Percentiles rank a stretch among this genome's conserved stretches.
Conservation (phyloP, 805 yeast species). For the Barnettozyma wickerhamii region DNA sequence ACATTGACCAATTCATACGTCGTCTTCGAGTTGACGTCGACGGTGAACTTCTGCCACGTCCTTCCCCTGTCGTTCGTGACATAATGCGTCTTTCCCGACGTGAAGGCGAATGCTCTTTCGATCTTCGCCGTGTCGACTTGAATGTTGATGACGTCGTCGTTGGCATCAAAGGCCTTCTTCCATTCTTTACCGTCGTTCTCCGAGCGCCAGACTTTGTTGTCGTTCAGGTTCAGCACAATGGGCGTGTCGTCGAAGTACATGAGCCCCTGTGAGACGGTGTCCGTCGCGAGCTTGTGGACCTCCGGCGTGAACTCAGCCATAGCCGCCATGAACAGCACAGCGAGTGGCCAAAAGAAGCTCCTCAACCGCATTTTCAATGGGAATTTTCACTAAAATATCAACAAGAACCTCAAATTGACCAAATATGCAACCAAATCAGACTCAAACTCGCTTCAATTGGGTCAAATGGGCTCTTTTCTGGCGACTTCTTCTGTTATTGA, state of each 20-base stretch:
- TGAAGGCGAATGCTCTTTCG: constrained; percentile 37
- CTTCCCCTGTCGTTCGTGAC: constrained; percentile 38
- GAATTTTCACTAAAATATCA: too few relatives aligned
- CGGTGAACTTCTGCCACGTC: constrained; percentile 34
- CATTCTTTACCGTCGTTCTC: constrained; percentile 45
- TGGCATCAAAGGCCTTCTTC: constrained; percentile 32
- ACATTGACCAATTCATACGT: constrained; percentile 27
- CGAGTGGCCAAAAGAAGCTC: too few relatives aligned
- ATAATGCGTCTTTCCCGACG: constrained; percentile 30
- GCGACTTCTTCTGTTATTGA: too few relatives aligned
- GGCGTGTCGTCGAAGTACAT: constrained; percentile 33
- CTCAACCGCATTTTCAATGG: too few relatives aligned
- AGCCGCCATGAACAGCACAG: constrained; percentile 1
- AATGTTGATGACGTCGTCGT: constrained; percentile 9
- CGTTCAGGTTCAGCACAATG: constrained; percentile 15
- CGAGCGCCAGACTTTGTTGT: constrained; percentile 37
- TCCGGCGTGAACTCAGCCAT: constrained; percentile 25
- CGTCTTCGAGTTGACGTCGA: constrained; percentile 22
- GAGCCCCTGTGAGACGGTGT: constrained; percentile 14
- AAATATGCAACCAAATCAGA: too few relatives aligned
- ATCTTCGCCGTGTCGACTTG: constrained; percentile 33
- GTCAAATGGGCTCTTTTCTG: too few relatives aligned
- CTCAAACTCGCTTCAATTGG: too few relatives aligned
- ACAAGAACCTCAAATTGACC: too few relatives aligned
- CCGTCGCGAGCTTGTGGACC: constrained; percentile 9